A percentile compares a stretch with the other conserved stretches of the same genome.
These are phyloP conservation scores for Myxozyma neglecta DNA, from an alignment of 805 yeast species.

Conservation along the genomic window DNA sequence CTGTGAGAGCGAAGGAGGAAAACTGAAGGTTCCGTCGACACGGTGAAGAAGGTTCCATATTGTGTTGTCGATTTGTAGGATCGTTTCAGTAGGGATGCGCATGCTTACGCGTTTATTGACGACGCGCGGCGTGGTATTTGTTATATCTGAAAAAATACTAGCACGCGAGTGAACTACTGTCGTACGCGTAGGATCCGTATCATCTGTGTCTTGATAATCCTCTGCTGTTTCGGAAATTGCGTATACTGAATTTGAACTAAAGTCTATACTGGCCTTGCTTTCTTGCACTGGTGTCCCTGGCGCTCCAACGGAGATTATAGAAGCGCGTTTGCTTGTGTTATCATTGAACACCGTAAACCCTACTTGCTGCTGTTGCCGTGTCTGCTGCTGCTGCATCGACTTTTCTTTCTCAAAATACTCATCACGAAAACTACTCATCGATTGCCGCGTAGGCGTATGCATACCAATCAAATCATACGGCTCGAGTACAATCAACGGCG, in stretches of 20 bases:
- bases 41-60: slow-evolving; percentile 17
- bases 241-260: not conserved
- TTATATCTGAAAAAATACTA: slow-evolving; percentile 15
- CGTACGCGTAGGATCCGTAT: slow-evolving; percentile 1
- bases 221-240: too few species aligned
- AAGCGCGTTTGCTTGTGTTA: slow-evolving; percentile 1
- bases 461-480: not conserved
- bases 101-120: slow-evolving; percentile 17
- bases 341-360: slow-evolving; percentile 3
- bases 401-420: too few species aligned
- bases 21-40: slow-evolving; percentile 21
- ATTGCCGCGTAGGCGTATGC: not conserved
- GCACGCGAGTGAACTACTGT: slow-evolving; percentile 19
- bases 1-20: slow-evolving; percentile 24
- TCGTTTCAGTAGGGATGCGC: slow-evolving; percentile 14
- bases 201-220: too few species aligned
- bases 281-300: not conserved
- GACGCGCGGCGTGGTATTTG: slow-evolving; percentile 11
- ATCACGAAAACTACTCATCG: not conserved
- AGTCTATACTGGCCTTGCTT: not conserved
- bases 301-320: not conserved
- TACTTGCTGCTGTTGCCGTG: too few species aligned
- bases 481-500: slow-evolving; percentile 22
- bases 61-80: slow-evolving; percentile 11
- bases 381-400: too few species aligned